Percentiles rank a stretch among this genome's conserved stretches.
These are phyloP conservation scores for Arthonia radiata DNA, from an alignment of 495 filamentous ascomycete species.

Conservation along the genomic window DNA sequence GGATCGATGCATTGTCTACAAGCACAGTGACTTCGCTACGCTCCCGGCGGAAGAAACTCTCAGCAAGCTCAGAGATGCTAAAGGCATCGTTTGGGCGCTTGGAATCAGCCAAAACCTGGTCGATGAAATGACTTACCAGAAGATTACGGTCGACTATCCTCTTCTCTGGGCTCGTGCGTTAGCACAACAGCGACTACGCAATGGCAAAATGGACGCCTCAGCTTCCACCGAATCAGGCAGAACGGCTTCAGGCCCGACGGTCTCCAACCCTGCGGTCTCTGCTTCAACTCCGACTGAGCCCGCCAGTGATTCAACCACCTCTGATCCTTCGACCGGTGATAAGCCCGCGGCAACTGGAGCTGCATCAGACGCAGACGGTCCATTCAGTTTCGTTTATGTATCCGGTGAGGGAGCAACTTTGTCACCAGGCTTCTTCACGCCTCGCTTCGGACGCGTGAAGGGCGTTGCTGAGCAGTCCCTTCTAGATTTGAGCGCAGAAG, in stretches of 20 bases:
- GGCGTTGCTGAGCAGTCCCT: constrained; percentile 34
- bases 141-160: constrained; percentile 39
- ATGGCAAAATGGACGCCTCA: no score
- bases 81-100: constrained; percentile 46
- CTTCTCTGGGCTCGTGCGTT: constrained; percentile 37
- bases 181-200: no score
- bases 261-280: no score
- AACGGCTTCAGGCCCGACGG: no score
- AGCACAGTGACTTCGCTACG: constrained; percentile 35
- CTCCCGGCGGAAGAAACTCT: constrained; percentile 31
- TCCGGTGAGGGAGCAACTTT: constrained; percentile 32
- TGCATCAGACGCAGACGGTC: no score
- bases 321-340: no score
- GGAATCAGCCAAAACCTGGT: constrained; percentile 35
- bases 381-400: constrained; percentile 49
- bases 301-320: no score
- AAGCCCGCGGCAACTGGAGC: no score
- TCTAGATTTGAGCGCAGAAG: constrained; percentile 17
- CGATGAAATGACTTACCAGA: constrained; percentile 36
- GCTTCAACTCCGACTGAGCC: no score
- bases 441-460: constrained; percentile 34
- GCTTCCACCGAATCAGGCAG: no score
- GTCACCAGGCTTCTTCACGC: constrained; percentile 23
- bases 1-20: no score
- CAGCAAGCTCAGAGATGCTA: constrained; percentile 32